These are phyloP conservation scores for Phytophthora tentaculata DNA, from an alignment of 352 stramenopile genomes.

Conservation along the genomic window DNA sequence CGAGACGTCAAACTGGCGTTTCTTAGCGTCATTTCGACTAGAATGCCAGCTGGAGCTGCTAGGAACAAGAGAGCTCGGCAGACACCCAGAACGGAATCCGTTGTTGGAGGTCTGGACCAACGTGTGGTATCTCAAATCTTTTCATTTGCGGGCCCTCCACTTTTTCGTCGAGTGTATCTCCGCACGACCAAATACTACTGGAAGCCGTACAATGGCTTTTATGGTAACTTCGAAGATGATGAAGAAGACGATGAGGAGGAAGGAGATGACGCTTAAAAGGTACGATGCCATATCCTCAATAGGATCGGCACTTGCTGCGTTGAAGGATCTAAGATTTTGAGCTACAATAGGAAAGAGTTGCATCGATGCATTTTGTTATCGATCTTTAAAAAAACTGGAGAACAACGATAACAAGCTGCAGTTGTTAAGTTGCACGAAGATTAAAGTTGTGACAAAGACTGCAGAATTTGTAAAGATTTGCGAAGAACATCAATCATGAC, in stretches of 20 bases:
- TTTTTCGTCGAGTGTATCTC: constrained; percentile 25
- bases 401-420: too few species aligned
- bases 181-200: constrained; percentile 7
- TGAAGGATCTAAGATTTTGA: too few species aligned
- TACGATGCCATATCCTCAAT: too few species aligned
- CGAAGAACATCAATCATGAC: constrained; percentile 9
- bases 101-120: constrained; percentile 3
- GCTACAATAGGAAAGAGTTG: too few species aligned
- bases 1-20: constrained; percentile 10
- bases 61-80: neutral
- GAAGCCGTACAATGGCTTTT: constrained; percentile 1
- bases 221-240: constrained; percentile 1
- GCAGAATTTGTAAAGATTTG: too few species aligned
- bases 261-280: neutral
- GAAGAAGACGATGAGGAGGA: neutral
- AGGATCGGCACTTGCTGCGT: too few species aligned
- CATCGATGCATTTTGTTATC: too few species aligned
- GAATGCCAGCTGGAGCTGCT: neutral
- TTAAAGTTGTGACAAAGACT: neutral
- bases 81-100: neutral
- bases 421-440: too few species aligned
- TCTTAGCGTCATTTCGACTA: constrained; percentile 12
- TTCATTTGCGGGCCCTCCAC: constrained; percentile 8
- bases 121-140: constrained; percentile 15
- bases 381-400: too few species aligned